These are phyloP conservation scores for Kwoniella sp. DNA, from an alignment of 768 basidiomycete genomes.

Conservation along the genomic window DNA sequence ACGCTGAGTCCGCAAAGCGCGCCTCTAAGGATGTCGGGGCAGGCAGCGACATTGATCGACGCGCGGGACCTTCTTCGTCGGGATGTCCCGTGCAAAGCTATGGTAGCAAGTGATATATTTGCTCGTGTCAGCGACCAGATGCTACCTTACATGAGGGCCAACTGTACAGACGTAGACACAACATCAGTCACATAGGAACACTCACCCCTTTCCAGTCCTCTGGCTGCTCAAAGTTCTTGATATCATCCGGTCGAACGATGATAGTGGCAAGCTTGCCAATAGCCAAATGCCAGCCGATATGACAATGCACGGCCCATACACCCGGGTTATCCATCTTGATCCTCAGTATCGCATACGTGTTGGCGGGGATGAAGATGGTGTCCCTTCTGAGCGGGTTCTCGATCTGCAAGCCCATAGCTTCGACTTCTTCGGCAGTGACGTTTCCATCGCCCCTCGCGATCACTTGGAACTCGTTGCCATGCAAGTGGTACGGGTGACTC, in stretches of 20 bases:
- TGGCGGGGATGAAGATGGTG: slow-evolving; percentile 20
- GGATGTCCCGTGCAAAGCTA: slow-evolving; percentile 19
- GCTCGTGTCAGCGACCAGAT: no score
- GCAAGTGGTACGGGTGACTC: slow-evolving; percentile 38
- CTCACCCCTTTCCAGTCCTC: slow-evolving; percentile 30
- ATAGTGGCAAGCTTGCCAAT: slow-evolving; percentile 35
- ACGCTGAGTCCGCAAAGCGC: not conserved
- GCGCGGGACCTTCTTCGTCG: slow-evolving; percentile 15
- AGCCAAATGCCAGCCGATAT: slow-evolving; percentile 41
- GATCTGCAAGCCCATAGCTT: slow-evolving; percentile 2
- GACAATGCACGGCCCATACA: slow-evolving; percentile 43
- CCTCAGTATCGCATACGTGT: slow-evolving; percentile 15
- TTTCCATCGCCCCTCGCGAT: slow-evolving; percentile 32
- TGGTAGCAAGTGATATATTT: not conserved
- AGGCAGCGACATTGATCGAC: slow-evolving; percentile 3
- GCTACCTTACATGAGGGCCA: no score
- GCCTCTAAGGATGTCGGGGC: not conserved
- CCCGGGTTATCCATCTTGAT: slow-evolving; percentile 33
- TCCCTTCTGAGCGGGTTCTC: slow-evolving; percentile 20
- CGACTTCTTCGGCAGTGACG: slow-evolving; percentile 20
- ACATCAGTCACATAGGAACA: not conserved
- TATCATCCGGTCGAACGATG: slow-evolving; percentile 28
- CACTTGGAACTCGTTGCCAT: slow-evolving; percentile 34
- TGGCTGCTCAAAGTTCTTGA: slow-evolving; percentile 25
- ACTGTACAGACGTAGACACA: not conserved